Base-by-base conservation (phyloP, 2,329 filamentous ascomycete genomes). In the Claviceps sp. region DNA sequence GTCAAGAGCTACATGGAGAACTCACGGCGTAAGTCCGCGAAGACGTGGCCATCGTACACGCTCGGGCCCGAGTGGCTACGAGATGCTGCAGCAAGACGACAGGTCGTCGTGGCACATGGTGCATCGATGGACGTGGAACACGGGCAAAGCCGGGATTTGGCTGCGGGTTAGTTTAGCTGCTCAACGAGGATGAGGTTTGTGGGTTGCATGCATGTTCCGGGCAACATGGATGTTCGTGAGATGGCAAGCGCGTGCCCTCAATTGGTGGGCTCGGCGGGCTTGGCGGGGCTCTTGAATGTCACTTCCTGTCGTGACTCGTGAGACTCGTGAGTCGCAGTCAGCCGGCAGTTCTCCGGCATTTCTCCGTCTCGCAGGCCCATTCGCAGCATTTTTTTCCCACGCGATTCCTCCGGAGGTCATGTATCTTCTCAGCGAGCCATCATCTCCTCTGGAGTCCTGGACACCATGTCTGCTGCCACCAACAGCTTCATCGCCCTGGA, bases 401-500 rank as follows among this genome's bases (percentile, higher is more conserved):
- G 5, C 6, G 22, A n/a, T 34, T 47, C 4, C 11, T 11, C n/a
- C 30, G 16, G 11, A 14, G n/a, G 18, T 38, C 36, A 16, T 44
- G 30, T 11, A 34, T 9, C 30, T 11, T 34, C 9, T 34, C 30
- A 34, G 30, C 18, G 22, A 16, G 20, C n/a, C n/a, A 18, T 34
- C 34, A 36, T 6, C 37, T 22, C 41, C 36, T 49, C 40, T 30
- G 14, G 6, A 26, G 24, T 36, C 20, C 14, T 38, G 6, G 6
- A 46, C 14, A 36, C 20, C 48, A 77, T 76, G 73, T 60, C 68
- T 30, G 54, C 63, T 44, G 59, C 60, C 49, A 70, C 67, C 57
- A 74, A 79, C 58, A 75, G 75, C 51, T 75, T 89, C 49, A 70
- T 79, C 45, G 78, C 84, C 61, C 76, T 95, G 43, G 89, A 95